phyloP scores from a whole-genome alignment of 441 rosid species.

The Melastoma candidum region DNA sequence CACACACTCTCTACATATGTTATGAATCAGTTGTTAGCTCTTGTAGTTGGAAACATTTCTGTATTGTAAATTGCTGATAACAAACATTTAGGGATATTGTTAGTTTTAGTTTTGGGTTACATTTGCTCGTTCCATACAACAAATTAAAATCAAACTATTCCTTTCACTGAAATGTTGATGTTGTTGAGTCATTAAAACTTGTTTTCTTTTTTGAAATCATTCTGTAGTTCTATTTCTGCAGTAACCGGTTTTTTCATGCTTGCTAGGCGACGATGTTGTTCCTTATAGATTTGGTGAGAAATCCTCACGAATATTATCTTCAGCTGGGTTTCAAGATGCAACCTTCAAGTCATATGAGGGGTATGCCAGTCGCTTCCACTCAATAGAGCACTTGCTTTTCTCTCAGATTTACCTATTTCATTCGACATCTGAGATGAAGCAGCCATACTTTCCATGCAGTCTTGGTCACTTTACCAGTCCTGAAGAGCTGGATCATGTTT shows the following conservation, averaged over 20 bases:
- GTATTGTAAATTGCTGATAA: no score
- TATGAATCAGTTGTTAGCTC: no score
- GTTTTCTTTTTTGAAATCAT: not conserved
- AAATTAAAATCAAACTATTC: no score
- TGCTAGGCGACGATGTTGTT: constrained; percentile 83
- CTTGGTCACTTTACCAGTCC: constrained; percentile 89
- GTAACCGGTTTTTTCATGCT: constrained; percentile 11
- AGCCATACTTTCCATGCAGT: constrained; percentile 20
- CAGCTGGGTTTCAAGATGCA: constrained; percentile 52
- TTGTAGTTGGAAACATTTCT: no score
- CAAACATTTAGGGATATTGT: no score
- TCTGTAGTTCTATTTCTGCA: not conserved
- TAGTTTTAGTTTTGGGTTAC: no score
- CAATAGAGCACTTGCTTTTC: not conserved
- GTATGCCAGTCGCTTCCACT: constrained; percentile 21
- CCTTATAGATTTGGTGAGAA: constrained; percentile 78
- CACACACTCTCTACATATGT: no score
- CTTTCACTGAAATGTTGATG: no score
- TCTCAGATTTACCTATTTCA: no score
- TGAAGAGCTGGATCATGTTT: constrained; percentile 76
- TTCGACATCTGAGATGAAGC: not conserved
- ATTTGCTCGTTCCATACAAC: no score
- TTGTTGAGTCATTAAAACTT: not conserved
- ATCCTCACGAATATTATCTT: constrained; percentile 47
- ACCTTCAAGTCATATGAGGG: constrained; percentile 69